These are phyloP conservation scores for Rhizodiscina lignyota DNA, from an alignment of 495 filamentous ascomycete species.

Conservation along the genomic window DNA sequence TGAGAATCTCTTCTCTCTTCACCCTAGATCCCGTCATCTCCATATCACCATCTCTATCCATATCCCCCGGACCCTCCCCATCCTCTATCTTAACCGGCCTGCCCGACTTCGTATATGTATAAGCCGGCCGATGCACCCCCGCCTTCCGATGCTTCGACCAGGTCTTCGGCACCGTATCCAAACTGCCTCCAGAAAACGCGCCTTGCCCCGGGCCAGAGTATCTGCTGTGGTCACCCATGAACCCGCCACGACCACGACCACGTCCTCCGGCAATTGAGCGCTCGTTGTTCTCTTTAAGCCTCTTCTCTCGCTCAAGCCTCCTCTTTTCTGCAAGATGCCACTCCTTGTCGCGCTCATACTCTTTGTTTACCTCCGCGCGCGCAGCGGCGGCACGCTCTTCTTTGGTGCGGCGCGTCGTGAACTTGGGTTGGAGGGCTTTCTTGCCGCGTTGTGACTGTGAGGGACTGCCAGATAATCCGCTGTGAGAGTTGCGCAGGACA, in stretches of 20 bases:
- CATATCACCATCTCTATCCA: background rate
- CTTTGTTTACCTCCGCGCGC: constrained; percentile 9
- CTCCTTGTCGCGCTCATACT: constrained; percentile 6
- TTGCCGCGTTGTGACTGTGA: too few relatives aligned
- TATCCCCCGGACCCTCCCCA: background rate
- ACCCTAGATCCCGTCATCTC: too few relatives aligned
- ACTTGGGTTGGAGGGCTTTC: constrained; percentile 4
- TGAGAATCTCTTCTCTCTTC: too few relatives aligned
- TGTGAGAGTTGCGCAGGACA: too few relatives aligned
- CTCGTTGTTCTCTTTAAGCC: constrained; percentile 6
- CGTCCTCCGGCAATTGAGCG: too few relatives aligned
- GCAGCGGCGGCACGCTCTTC: constrained; percentile 13
- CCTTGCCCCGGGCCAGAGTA: too few relatives aligned
- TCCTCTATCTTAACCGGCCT: background rate
- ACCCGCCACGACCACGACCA: constrained; percentile 9
- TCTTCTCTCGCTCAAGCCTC: constrained; percentile 5
- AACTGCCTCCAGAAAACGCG: too few relatives aligned
- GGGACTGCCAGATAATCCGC: too few relatives aligned
- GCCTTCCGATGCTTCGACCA: too few relatives aligned
- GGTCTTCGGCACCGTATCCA: too few relatives aligned
- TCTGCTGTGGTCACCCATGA: constrained; percentile 4
- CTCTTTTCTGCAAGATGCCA: constrained; percentile 1
- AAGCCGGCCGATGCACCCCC: too few relatives aligned
- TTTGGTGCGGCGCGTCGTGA: constrained; percentile 13
- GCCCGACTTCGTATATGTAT: too few relatives aligned